phyloP scores from a whole-genome alignment of 768 basidiomycete species.

The Hortiboletus campestris region DNA sequence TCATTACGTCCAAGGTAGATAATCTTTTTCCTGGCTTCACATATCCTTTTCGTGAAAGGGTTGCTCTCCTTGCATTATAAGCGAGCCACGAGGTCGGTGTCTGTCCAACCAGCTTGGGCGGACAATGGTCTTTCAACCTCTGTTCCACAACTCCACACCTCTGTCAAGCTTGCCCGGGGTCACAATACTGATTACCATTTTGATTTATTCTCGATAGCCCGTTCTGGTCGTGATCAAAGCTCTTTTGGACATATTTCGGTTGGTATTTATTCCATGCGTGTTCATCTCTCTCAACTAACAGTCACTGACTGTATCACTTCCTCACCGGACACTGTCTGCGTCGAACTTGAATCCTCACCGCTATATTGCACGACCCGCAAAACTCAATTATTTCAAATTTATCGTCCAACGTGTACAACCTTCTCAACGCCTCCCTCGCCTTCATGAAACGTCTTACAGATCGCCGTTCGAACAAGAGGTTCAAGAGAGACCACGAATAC shows the following conservation, averaged over 20 bases:
- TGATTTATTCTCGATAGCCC: slow-evolving; percentile 19
- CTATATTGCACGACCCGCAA: slow-evolving; percentile 16
- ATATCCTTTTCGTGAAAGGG: slow-evolving; percentile 7
- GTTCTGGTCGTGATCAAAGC: slow-evolving; percentile 26
- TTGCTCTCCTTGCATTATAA: slow-evolving; percentile 3
- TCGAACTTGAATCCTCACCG: slow-evolving; percentile 5
- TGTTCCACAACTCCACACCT: slow-evolving; percentile 24
- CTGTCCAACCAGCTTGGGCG: slow-evolving; percentile 18
- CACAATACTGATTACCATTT: slow-evolving; percentile 19
- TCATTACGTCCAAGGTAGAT: slow-evolving; percentile 67
- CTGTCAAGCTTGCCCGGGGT: slow-evolving; percentile 12
- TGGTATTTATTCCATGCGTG: slow-evolving; percentile 28
- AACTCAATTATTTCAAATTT: not conserved
- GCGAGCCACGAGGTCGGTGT: slow-evolving; percentile 26
- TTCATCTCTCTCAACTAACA: slow-evolving; percentile 13
- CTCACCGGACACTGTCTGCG: not conserved
- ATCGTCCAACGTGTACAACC: slow-evolving; percentile 5
- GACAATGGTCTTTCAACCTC: slow-evolving; percentile 27
- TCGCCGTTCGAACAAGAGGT: slow-evolving; percentile 44
- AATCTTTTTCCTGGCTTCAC: slow-evolving; percentile 20
- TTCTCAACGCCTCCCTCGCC: slow-evolving; percentile 27
- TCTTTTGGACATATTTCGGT: slow-evolving; percentile 21
- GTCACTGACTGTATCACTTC: slow-evolving; percentile 15
- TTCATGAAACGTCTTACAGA: slow-evolving; percentile 43
- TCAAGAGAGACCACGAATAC: slow-evolving; percentile 37